Conservation (phyloP, 1,139 yeast genomes). For the Taphrina pruni region DNA sequence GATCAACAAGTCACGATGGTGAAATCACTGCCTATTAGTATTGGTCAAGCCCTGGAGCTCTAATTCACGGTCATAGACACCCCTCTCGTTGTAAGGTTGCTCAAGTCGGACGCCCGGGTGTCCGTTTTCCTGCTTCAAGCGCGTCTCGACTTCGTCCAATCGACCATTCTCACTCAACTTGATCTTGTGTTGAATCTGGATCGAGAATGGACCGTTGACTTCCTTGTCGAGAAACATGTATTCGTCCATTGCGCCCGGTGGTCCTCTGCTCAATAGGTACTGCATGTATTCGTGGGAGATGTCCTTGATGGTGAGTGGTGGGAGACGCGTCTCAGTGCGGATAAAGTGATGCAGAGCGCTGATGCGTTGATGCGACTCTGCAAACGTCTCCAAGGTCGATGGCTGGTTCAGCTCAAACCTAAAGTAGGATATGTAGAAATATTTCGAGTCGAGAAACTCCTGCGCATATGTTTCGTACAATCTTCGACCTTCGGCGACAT, state of each 20-base stretch:
- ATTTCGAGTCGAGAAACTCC: constrained; percentile 47
- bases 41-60: constrained; percentile 24
- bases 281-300: constrained; percentile 50
- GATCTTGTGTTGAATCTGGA: constrained; percentile 45
- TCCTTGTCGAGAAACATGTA: constrained; percentile 52
- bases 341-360: constrained; percentile 46
- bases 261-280: constrained; percentile 48
- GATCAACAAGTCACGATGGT: background rate
- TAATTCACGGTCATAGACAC: constrained; percentile 31
- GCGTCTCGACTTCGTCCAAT: constrained; percentile 32
- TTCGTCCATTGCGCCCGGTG: constrained; percentile 46
- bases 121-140: constrained; percentile 50
- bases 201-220: constrained; percentile 51
- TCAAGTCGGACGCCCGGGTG: constrained; percentile 52
- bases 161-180: constrained; percentile 41
- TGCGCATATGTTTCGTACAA: constrained; percentile 46
- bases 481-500: constrained; percentile 47
- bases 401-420: constrained; percentile 49
- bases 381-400: constrained; percentile 36
- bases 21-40: background rate
- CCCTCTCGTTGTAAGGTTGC: constrained; percentile 35
- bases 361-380: constrained; percentile 43
- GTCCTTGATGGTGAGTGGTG: constrained; percentile 50
- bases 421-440: constrained; percentile 51
- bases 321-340: constrained; percentile 48